Evolutionary conservation across 1,284 basidiomycete species (phyloP).

Genomic region (Pyrrhoderma lamaoense): DNA sequence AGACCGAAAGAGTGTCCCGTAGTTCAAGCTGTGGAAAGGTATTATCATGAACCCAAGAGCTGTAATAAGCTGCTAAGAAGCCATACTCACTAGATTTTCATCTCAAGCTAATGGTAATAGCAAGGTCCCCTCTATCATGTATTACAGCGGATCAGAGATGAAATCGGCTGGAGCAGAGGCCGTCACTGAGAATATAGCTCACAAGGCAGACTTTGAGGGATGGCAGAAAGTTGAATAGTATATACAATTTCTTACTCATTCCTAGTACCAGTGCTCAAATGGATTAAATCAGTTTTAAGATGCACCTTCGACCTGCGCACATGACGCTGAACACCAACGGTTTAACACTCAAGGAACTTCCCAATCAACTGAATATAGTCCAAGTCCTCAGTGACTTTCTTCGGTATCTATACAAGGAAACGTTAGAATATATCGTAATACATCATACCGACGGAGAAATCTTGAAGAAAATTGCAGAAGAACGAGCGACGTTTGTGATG

Average conservation of each 20-base stretch:
- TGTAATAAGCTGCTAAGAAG: not conserved
- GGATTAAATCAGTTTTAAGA: conserved; percentile 54
- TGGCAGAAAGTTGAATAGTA: conserved; percentile 71
- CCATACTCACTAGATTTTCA: conserved; percentile 45
- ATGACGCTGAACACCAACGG: conserved; percentile 76
- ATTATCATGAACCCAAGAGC: no score
- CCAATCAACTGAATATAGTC: conserved; percentile 46
- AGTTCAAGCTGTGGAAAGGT: conserved; percentile 13
- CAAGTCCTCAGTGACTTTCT: conserved; percentile 74
- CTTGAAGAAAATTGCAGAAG: conserved; percentile 5
- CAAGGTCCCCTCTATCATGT: conserved; percentile 71
- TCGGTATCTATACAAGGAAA: conserved; percentile 62
- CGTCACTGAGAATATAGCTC: conserved; percentile 45
- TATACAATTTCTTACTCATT: conserved; percentile 23
- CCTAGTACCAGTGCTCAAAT: conserved; percentile 5
- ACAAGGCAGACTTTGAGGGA: conserved; percentile 61
- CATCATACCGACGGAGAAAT: conserved; percentile 60
- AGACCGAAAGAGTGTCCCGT: conserved; percentile 10
- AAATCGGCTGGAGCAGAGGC: conserved; percentile 68
- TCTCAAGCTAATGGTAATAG: conserved; percentile 73
- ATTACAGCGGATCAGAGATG: conserved; percentile 52
- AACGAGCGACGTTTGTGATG: conserved; percentile 60
- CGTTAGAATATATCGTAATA: conserved; percentile 60
- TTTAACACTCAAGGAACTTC: conserved; percentile 50
- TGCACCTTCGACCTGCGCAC: conserved; percentile 61